Conservation (phyloP, 768 basidiomycete genomes). For the Termitomyces sp. region DNA sequence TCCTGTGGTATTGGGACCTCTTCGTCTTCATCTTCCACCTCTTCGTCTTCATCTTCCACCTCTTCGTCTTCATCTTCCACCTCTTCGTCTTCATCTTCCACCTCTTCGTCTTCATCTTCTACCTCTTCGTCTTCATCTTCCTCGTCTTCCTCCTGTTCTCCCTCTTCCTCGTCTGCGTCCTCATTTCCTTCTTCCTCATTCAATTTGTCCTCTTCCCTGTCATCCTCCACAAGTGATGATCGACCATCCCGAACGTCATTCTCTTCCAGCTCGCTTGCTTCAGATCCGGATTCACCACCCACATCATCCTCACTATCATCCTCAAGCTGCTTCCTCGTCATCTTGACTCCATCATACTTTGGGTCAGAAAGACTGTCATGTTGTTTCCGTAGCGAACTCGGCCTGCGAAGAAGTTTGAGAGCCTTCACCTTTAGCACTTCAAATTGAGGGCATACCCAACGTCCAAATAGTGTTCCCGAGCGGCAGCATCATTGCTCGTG, state of each 20-base stretch:
- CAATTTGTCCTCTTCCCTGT: conserved; percentile 12
- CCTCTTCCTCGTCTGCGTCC: conserved; percentile 7
- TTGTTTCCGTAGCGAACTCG: conserved; percentile 61
- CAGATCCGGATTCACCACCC: conserved; percentile 47
- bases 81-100: too few relatives aligned
- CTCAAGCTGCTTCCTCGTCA: conserved; percentile 53
- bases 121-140: not conserved
- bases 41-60: not conserved
- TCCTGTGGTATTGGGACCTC: not conserved
- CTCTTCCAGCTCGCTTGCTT: conserved; percentile 31
- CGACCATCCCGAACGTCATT: conserved; percentile 13
- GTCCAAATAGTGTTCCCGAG: conserved; percentile 76
- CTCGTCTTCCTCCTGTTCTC: not conserved
- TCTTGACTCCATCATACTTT: conserved; percentile 72
- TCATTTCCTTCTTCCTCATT: not conserved
- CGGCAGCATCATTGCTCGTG: conserved; percentile 24
- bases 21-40: not conserved
- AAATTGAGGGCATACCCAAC: conserved; percentile 57
- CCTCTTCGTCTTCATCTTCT: not conserved
- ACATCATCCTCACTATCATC: conserved; percentile 40
- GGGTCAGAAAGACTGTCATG: conserved; percentile 64
- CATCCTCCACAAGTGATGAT: conserved; percentile 6
- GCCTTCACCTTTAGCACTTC: not conserved
- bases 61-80: too few relatives aligned
- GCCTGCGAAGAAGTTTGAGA: conserved; percentile 31